Base-by-base conservation (phyloP, 1,284 basidiomycete genomes). In the Malassezia dermatis region DNA sequence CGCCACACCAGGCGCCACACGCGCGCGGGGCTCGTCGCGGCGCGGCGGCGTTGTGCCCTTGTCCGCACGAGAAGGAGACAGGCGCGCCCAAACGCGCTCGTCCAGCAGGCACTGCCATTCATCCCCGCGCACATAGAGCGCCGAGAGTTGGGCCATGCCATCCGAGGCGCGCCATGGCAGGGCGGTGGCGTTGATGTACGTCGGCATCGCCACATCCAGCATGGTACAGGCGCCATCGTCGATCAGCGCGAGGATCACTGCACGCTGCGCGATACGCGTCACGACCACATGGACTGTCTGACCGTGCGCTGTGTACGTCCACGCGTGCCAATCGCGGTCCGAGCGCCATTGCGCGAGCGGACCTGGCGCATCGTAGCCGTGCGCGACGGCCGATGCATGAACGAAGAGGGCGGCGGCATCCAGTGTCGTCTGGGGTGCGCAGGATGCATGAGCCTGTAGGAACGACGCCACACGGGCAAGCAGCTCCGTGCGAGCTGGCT, bases 191-290 rank as follows among this genome's bases (percentile, higher is more conserved):
- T 39, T 15, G 4, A 39, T 39, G 37, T 39, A 39, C 17, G n/a
- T 39, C 19, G 37, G 15, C 23, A 27, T 7, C 3, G 19, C 5
- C 24, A 43, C 41, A 19, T 43, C 41, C 41, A 27, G 24, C 27
- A 43, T 15, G 15, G n/a, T 4, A 15, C 41, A 43, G 2, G 23
- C 24, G 27, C 24, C 27, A 13, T 43, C 27, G 8, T 28, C 23
- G 11, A 43, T 8, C 34, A 17, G 15, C n/a, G 46, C 53, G 6
- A 55, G 46, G 17, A 55, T 30, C 7, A 42, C 48, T 8, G 31
- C 30, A 15, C 42, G 47, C 15, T 24, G 11, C 8, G 19, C 53
- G 17, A 44, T 7, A 8, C 41, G 46, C 23, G 48, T 40, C 31
- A 55, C 40, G 6, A 42, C 39, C 8, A 48, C 15, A 39, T 48